phyloP scores from a whole-genome alignment of 495 filamentous ascomycete genomes.

The Cenococcum geophilum region DNA sequence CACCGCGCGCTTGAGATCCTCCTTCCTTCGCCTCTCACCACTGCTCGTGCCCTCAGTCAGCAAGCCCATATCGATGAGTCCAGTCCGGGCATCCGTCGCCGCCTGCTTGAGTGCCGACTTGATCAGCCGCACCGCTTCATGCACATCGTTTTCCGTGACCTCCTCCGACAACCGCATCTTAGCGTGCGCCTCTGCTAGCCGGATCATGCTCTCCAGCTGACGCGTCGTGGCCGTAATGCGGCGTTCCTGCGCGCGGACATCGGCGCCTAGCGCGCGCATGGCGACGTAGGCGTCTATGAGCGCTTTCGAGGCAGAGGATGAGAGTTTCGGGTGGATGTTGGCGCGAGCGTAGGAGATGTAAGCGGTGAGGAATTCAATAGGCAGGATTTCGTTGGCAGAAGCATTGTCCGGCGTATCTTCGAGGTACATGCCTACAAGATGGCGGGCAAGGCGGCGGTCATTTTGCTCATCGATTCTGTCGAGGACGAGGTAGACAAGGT shows the following conservation, averaged over 20 bases:
- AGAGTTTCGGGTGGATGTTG: constrained; percentile 75
- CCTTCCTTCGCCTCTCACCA: constrained; percentile 69
- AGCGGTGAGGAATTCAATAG: constrained; percentile 88
- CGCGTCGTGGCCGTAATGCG: constrained; percentile 95
- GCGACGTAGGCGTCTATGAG: constrained; percentile 86
- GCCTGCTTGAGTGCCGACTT: constrained; percentile 92
- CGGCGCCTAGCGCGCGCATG: constrained; percentile 92
- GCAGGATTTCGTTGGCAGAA: constrained; percentile 68
- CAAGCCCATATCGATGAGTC: constrained; percentile 93
- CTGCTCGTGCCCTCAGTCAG: constrained; percentile 87
- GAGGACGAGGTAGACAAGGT: constrained; percentile 92
- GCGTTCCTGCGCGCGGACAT: constrained; percentile 87
- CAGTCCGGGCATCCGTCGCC: constrained; percentile 84
- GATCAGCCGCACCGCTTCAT: constrained; percentile 88
- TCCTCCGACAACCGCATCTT: constrained; percentile 80
- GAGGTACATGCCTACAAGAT: constrained; percentile 94
- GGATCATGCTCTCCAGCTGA: constrained; percentile 95
- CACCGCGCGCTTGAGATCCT: constrained; percentile 78
- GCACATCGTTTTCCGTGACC: constrained; percentile 77
- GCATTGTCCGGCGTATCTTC: constrained; percentile 89
- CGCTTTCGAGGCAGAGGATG: constrained; percentile 66
- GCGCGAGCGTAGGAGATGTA: constrained; percentile 97
- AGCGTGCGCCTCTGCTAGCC: constrained; percentile 89
- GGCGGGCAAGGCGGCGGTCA: constrained; percentile 82
- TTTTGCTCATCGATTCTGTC: constrained; percentile 84